Evolutionary conservation across 768 basidiomycete species (phyloP), one percentile per base, ranked within the genome.

Genomic region (Boletus huronensis): DNA sequence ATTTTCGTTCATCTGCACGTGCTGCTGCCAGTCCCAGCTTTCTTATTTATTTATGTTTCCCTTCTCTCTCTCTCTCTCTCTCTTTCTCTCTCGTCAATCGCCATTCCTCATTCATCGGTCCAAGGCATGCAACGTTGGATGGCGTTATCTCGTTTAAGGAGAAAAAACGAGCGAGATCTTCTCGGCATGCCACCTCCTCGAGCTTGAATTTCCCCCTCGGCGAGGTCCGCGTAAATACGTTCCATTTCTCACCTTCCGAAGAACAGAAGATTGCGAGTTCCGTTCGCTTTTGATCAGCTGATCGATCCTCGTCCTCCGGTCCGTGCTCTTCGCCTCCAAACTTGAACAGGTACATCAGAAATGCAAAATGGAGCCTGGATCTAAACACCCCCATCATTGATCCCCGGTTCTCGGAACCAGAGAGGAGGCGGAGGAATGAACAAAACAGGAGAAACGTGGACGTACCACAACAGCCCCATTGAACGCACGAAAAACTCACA

Each of bases 1-100:
- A n/a, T 54, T 61, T 67, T 67, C 50, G 62, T 54, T 52, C 53
- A 14, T 16, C 23, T 52, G 59, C 64, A 69, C 67, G 67, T 70
- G 69, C 50, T 47, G 17, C 10, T n/a, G 8, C 9, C 21, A 10
- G n/a, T n/a, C n/a, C n/a, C n/a, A n/a, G n/a, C n/a, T n/a, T n/a
- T n/a, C n/a, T n/a, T n/a, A n/a, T n/a, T n/a, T n/a, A 11, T 43
- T 43, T 28, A 10, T 28, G 36, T 44, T 45, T 36, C 0, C 6
- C 0, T 48, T 29, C 36, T 38, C n/a, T 31, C 21, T 11, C 23
- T 16, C 23, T n/a, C n/a, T n/a, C n/a, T n/a, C n/a, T n/a, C n/a
- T n/a, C n/a, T n/a, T n/a, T n/a, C n/a, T n/a, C n/a, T n/a, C n/a
- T n/a, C n/a, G n/a, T n/a, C n/a, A n/a, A n/a, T n/a, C n/a, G n/a